These are phyloP conservation scores for Dendrostoma leiphaemia DNA, from an alignment of 2,329 filamentous ascomycete species.

Conservation along the genomic window DNA sequence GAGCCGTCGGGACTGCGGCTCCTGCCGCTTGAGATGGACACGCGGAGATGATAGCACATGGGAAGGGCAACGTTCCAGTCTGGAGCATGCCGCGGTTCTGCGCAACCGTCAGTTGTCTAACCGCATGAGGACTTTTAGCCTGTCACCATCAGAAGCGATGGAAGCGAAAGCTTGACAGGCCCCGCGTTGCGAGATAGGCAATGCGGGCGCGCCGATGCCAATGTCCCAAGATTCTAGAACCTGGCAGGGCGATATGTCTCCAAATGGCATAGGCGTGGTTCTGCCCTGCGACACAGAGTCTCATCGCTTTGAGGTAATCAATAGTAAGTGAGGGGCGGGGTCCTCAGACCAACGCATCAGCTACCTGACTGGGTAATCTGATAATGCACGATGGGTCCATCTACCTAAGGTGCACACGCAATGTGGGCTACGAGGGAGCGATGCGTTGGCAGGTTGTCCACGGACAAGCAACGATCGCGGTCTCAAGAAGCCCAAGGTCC, in stretches of 20 bases:
- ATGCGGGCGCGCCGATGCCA: neutral
- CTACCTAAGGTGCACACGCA: neutral
- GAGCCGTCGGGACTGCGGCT: constrained; percentile 11
- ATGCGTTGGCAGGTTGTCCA: too few species aligned
- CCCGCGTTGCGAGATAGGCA: neutral
- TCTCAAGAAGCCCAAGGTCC: too few species aligned
- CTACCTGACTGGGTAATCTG: neutral
- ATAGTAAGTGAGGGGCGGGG: neutral
- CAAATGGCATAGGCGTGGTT: neutral
- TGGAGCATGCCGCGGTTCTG: neutral
- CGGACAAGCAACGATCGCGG: too few species aligned
- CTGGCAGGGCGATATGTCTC: neutral
- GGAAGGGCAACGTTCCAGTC: neutral
- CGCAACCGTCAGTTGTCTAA: neutral
- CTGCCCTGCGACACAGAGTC: neutral
- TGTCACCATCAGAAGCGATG: neutral
- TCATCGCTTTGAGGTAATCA: neutral
- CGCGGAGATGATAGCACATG: neutral
- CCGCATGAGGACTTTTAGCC: neutral
- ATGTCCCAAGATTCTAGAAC: neutral
- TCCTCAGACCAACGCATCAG: neutral
- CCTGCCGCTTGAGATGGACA: constrained; percentile 9
- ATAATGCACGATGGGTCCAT: neutral
- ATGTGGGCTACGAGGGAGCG: too few species aligned
- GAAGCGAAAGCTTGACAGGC: neutral